These are phyloP conservation scores for Cydonia oblonga DNA, from an alignment of 331 rosid species.

Conservation along the genomic window DNA sequence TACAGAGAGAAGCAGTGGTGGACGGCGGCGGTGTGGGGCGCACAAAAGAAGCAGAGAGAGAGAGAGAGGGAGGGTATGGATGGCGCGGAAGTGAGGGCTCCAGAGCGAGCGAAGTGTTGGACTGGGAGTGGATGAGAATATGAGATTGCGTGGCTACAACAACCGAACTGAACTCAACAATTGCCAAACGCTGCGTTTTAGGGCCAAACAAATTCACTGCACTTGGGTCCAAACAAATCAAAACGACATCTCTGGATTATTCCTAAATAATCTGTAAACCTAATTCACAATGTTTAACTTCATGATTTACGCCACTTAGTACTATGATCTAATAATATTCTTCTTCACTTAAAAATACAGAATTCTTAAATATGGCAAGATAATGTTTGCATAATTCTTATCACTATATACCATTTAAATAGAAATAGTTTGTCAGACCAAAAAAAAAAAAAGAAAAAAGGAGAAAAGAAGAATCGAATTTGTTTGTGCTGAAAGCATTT, in stretches of 20 bases:
- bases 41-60: not conserved
- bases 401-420: too few relatives aligned
- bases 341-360: accelerated
- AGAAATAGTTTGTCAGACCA: too few relatives aligned
- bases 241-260: not conserved
- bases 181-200: not conserved
- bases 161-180: not conserved
- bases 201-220: too few relatives aligned
- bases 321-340: too few relatives aligned
- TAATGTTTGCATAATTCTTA: too few relatives aligned
- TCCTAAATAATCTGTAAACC: too few relatives aligned
- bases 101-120: not conserved
- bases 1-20: not conserved
- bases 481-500: too few relatives aligned
- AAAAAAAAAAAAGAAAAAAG: too few relatives aligned
- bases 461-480: too few relatives aligned
- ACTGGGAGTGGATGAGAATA: not conserved
- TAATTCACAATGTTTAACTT: too few relatives aligned
- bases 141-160: not conserved
- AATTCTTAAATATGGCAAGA: too few relatives aligned
- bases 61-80: not conserved
- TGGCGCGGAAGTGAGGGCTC: constrained; percentile 12
- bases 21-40: not conserved
- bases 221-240: not conserved
- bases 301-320: too few relatives aligned